Conservation (phyloP, 2,329 filamentous ascomycete species). For the Talaromyces atroroseus region DNA sequence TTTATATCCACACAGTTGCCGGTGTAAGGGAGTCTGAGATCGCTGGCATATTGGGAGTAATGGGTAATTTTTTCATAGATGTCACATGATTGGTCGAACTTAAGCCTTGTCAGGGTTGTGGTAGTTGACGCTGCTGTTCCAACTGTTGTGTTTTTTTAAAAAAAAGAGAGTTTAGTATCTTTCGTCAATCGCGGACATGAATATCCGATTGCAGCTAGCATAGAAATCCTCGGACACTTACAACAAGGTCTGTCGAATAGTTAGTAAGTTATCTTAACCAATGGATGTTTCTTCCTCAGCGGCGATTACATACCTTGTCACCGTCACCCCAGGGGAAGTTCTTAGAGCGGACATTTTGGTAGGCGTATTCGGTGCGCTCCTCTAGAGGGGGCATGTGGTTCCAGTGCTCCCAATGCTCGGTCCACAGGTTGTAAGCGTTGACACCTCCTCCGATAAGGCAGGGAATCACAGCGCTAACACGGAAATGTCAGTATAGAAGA, state of each 20-base stretch:
- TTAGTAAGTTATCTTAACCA: conserved; percentile 8
- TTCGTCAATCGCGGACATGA: not conserved
- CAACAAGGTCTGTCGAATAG: conserved; percentile 55
- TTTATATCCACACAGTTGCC: not conserved
- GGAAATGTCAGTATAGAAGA: conserved; percentile 8
- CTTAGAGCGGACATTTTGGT: conserved; percentile 96
- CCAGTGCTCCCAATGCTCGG: conserved; percentile 96
- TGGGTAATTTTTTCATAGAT: not conserved
- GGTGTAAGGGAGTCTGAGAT: not conserved
- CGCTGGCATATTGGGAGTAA: not conserved
- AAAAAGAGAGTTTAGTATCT: not conserved
- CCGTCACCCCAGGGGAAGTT: conserved; percentile 94
- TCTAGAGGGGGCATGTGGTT: conserved; percentile 76
- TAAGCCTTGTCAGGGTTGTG: conserved; percentile 79
- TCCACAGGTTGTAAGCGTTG: conserved; percentile 90
- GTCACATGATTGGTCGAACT: not conserved
- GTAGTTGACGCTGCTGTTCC: conserved; percentile 94
- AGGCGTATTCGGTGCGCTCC: conserved; percentile 88
- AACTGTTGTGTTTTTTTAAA: conserved; percentile 57
- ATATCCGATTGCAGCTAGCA: not conserved
- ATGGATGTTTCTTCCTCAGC: not conserved
- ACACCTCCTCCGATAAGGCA: conserved; percentile 62
- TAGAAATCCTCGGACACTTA: conserved; percentile 39
- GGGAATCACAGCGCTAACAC: conserved; percentile 65
- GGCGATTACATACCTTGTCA: conserved; percentile 67